Evolutionary conservation across 2,329 filamentous ascomycete genomes (phyloP).

Genomic region (Colletotrichum tropicicola): DNA sequence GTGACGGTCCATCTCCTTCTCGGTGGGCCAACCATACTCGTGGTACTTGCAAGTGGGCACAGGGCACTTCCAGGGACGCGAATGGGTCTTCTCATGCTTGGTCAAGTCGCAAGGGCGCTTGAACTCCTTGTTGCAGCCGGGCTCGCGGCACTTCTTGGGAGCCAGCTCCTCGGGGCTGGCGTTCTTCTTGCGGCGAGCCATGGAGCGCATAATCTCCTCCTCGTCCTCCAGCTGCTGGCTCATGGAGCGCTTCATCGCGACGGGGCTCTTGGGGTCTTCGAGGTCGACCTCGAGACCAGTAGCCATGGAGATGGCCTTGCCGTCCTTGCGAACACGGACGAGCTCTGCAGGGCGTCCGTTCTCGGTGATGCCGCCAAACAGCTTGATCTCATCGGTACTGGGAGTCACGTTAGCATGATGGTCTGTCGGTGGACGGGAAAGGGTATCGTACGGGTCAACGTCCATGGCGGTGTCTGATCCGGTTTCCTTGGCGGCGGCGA

Average conservation of each 20-base stretch:
- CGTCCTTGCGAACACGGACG: constrained; percentile 82
- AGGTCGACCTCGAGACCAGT: constrained; percentile 72
- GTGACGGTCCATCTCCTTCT: constrained; percentile 97
- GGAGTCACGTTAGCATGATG: constrained; percentile 2
- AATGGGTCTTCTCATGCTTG: constrained; percentile 98
- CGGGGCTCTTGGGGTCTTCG: constrained; percentile 55
- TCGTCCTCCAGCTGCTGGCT: constrained; percentile 79
- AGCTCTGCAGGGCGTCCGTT: constrained; percentile 87
- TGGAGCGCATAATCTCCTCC: constrained; percentile 86
- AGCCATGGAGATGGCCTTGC: constrained; percentile 80
- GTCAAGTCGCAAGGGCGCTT: constrained; percentile 97
- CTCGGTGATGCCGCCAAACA: constrained; percentile 82
- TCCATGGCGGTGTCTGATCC: constrained; percentile 69
- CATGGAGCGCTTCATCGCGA: constrained; percentile 71
- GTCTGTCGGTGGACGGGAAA: background rate
- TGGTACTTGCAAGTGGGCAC: constrained; percentile 87
- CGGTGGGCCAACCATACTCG: constrained; percentile 91
- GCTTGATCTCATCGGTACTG: constrained; percentile 74
- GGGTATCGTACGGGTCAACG: constrained; percentile 62
- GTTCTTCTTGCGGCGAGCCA: constrained; percentile 96
- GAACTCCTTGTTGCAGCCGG: constrained; percentile 88
- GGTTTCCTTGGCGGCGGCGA: constrained; percentile 80
- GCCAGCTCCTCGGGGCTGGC: constrained; percentile 85
- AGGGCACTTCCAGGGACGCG: constrained; percentile 93
- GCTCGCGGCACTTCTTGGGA: constrained; percentile 79